Conservation (phyloP, 176 grass and related monocot genomes). For the Secale cereale region DNA sequence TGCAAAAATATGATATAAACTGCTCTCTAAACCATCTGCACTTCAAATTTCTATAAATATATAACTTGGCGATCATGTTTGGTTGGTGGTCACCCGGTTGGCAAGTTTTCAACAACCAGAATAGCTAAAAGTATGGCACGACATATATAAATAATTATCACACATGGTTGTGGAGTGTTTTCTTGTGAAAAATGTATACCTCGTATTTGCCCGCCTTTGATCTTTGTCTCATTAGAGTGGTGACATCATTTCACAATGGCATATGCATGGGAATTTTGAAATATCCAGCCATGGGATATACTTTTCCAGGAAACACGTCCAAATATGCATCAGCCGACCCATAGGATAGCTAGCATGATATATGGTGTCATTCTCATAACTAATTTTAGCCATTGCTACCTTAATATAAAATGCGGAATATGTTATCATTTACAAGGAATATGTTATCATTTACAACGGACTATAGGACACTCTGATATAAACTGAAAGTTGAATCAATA, state of each 20-base stretch:
- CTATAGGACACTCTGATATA: not conserved
- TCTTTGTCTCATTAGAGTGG: conserved; percentile 1
- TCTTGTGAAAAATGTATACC: too few species aligned
- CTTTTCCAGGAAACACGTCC: not conserved
- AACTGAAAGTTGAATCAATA: not conserved
- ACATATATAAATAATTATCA: too few species aligned
- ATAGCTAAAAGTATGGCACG: too few species aligned
- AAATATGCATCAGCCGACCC: not conserved
- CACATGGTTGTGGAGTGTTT: too few species aligned
- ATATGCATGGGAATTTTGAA: not conserved
- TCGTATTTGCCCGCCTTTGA: not conserved
- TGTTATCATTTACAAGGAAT: too few species aligned
- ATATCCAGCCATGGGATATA: too few species aligned
- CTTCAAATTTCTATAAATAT: too few species aligned
- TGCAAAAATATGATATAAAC: not conserved
- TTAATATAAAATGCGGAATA: not conserved
- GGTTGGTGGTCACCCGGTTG: too few species aligned
- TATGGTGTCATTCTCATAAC: conserved; percentile 14
- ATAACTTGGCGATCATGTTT: too few species aligned
- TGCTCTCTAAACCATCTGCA: not conserved
- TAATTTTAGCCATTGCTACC: not conserved
- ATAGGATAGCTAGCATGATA: too few species aligned
- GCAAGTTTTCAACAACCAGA: too few species aligned
- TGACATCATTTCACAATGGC: not conserved
- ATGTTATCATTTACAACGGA: not conserved